Percentiles rank a stretch among this genome's conserved stretches.
phyloP scores from a whole-genome alignment of 352 stramenopile species.

The Peronospora destructor region DNA sequence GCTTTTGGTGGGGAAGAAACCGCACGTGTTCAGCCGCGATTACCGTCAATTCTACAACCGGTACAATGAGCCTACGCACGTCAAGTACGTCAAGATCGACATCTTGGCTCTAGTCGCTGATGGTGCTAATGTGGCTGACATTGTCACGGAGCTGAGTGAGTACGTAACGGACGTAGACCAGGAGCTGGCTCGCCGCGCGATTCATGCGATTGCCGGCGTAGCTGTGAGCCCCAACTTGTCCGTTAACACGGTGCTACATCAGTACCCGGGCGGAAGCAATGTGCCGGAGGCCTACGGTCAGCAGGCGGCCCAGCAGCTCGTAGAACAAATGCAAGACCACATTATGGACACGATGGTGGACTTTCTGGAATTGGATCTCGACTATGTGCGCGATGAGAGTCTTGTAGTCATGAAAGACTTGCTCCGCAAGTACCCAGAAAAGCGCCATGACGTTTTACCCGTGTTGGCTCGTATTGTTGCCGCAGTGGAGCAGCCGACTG shows the following conservation, averaged over 20 bases:
- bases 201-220: conserved; percentile 92
- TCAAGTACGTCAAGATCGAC: conserved; percentile 98
- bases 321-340: conserved; percentile 75
- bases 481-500: conserved; percentile 64
- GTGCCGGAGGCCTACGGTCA: conserved; percentile 63
- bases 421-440: conserved; percentile 93
- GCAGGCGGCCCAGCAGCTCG: conserved; percentile 46
- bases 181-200: conserved; percentile 87
- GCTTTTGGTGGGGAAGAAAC: conserved; percentile 90
- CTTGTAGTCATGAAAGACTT: conserved; percentile 94
- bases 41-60: conserved; percentile 97
- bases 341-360: conserved; percentile 92
- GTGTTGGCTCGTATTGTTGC: conserved; percentile 70
- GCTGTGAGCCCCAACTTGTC: conserved; percentile 79
- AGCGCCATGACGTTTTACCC: conserved; percentile 88
- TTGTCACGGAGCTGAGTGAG: conserved; percentile 96
- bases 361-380: conserved; percentile 94
- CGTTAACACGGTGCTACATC: conserved; percentile 30
- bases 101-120: conserved; percentile 94
- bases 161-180: conserved; percentile 94
- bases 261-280: conserved; percentile 34
- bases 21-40: conserved; percentile 95
- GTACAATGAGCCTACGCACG: conserved; percentile 97
- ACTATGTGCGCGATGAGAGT: conserved; percentile 95
- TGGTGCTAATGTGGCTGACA: conserved; percentile 90